These are phyloP conservation scores for Trichoderma orchidacearum DNA, from an alignment of 495 filamentous ascomycete genomes.

Conservation along the genomic window DNA sequence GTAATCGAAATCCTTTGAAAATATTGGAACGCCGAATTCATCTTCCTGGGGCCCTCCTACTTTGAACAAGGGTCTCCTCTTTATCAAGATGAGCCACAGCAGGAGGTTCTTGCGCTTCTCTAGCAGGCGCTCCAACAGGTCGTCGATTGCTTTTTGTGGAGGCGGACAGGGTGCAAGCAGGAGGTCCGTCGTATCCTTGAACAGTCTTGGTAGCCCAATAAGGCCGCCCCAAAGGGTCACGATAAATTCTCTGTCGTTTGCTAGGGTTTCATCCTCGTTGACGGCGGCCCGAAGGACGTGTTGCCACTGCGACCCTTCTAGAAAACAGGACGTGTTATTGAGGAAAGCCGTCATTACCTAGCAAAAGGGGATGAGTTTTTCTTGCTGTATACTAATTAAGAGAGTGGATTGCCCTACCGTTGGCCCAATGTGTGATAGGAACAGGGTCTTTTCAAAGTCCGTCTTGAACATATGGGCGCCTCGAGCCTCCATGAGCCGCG, in stretches of 20 bases:
- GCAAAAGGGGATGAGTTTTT: not conserved
- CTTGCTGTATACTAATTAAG: not conserved
- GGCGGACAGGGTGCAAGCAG: not conserved
- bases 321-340: slow-evolving; percentile 13
- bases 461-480: slow-evolving; percentile 17
- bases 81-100: not conserved
- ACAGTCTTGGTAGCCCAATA: slow-evolving; percentile 7
- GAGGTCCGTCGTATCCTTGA: slow-evolving; percentile 7
- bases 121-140: slow-evolving; percentile 1
- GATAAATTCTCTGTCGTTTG: slow-evolving; percentile 12
- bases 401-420: slow-evolving; percentile 8
- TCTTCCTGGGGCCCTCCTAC: not conserved
- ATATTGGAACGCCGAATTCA: not conserved
- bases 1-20: not conserved
- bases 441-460: slow-evolving; percentile 22
- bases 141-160: not conserved
- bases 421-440: slow-evolving; percentile 18
- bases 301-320: slow-evolving; percentile 17
- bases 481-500: slow-evolving; percentile 18
- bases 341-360: slow-evolving; percentile 18
- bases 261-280: slow-evolving; percentile 4
- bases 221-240: slow-evolving; percentile 13
- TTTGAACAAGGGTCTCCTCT: not conserved
- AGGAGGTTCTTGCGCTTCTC: not conserved
- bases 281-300: slow-evolving; percentile 10